Evolutionary conservation across 441 rosid genomes (phyloP).

Genomic region (Isatis lusitanica): DNA sequence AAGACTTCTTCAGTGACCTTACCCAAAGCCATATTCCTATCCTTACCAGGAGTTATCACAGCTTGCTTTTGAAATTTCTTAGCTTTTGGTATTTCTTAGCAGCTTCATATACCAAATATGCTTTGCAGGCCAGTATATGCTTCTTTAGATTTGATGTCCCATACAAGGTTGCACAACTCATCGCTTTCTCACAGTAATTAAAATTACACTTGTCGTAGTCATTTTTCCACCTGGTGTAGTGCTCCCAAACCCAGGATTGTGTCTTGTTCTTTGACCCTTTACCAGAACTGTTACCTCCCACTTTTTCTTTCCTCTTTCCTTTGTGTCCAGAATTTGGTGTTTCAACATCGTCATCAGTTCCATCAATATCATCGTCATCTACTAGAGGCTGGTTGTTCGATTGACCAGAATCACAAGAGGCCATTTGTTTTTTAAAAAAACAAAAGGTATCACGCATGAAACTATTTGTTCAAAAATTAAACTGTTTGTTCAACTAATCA

Average conservation of each 20-base stretch:
- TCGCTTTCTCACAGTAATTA: neutral
- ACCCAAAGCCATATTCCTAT: too few relatives aligned
- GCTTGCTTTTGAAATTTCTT: too few relatives aligned
- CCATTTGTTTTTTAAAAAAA: neutral
- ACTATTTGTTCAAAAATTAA: too few relatives aligned
- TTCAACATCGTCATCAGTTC: neutral
- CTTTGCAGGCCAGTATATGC: neutral
- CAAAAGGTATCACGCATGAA: too few relatives aligned
- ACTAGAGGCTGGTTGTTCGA: neutral
- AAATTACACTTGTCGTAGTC: neutral
- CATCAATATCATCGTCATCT: neutral
- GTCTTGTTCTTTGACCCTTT: neutral
- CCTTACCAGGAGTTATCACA: too few relatives aligned
- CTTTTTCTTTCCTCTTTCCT: neutral
- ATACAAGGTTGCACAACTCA: neutral
- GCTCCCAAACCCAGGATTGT: neutral
- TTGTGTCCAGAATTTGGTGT: neutral
- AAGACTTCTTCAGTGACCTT: too few relatives aligned
- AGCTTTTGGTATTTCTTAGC: too few relatives aligned
- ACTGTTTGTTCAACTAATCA: too few relatives aligned
- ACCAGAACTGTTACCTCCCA: neutral
- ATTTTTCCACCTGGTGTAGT: neutral
- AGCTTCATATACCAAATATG: too few relatives aligned
- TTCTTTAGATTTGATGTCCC: neutral
- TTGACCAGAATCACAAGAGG: neutral